These are phyloP conservation scores for Vigna mungo DNA, from an alignment of 306 rosid species.

Conservation along the genomic window DNA sequence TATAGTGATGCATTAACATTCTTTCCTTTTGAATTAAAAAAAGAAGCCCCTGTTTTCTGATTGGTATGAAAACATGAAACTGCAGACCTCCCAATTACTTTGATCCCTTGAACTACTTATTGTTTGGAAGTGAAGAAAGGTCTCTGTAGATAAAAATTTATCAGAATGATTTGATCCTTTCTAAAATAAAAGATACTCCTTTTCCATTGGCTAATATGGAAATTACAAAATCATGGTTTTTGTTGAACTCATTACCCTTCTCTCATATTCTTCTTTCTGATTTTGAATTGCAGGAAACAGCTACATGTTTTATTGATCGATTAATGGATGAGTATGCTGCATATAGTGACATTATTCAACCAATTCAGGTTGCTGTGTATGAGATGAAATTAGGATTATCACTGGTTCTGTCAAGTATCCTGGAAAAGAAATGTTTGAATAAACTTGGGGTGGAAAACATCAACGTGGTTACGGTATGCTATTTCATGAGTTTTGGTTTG, in stretches of 20 bases:
- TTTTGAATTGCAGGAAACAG: slow-evolving; percentile 63
- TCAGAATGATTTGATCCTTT: not conserved
- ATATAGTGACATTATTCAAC: slow-evolving; percentile 78
- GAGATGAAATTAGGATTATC: slow-evolving; percentile 91
- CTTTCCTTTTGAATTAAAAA: no score
- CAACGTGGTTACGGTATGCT: slow-evolving; percentile 61
- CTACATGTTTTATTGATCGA: slow-evolving; percentile 70
- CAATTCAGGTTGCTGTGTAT: slow-evolving; percentile 87
- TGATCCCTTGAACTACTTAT: not conserved
- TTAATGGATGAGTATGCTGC: slow-evolving; percentile 58
- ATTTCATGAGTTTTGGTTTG: slow-evolving; percentile 28
- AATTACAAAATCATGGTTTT: no score
- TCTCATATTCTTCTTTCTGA: slow-evolving; percentile 26
- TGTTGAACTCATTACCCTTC: not conserved
- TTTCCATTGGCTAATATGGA: not conserved
- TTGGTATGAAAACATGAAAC: not conserved
- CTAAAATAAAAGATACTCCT: not conserved
- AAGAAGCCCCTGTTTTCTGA: not conserved
- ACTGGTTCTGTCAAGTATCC: slow-evolving; percentile 59
- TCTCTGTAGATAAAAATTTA: slow-evolving; percentile 5
- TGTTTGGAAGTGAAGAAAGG: not conserved
- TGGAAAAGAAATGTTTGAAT: slow-evolving; percentile 49
- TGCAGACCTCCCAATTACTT: not conserved
- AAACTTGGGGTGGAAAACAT: slow-evolving; percentile 51
- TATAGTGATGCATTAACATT: no score